phyloP scores from a whole-genome alignment of 2,329 filamentous ascomycete genomes.

The Venturia pyrina region DNA sequence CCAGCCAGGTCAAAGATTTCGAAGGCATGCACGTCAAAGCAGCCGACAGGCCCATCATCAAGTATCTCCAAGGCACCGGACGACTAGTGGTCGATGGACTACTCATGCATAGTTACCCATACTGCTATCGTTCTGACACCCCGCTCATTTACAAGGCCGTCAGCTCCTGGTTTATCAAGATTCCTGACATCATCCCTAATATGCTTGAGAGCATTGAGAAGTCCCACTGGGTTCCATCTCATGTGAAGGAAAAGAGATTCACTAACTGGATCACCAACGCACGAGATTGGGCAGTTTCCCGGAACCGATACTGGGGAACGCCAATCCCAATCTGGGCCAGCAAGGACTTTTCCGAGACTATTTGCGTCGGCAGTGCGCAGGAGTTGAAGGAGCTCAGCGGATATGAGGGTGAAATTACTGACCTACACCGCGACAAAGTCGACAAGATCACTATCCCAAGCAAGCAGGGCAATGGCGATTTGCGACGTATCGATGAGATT shows the following conservation, averaged over 20 bases:
- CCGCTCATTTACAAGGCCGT: constrained; percentile 88
- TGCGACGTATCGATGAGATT: constrained; percentile 75
- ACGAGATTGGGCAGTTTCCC: constrained; percentile 88
- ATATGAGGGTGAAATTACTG: constrained; percentile 70
- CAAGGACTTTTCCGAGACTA: constrained; percentile 74
- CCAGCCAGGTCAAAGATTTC: constrained; percentile 66
- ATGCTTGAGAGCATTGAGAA: constrained; percentile 86
- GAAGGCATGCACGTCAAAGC: constrained; percentile 81
- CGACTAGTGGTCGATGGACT: constrained; percentile 77
- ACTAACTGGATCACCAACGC: constrained; percentile 86
- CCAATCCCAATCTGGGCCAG: constrained; percentile 88
- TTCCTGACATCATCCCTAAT: constrained; percentile 69
- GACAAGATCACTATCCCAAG: constrained; percentile 92
- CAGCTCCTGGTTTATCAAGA: constrained; percentile 89
- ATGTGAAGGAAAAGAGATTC: constrained; percentile 87
- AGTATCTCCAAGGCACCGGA: constrained; percentile 67
- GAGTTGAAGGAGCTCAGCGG: constrained; percentile 81
- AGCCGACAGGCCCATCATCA: constrained; percentile 89
- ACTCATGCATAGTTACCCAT: constrained; percentile 83
- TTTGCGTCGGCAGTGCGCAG: constrained; percentile 75
- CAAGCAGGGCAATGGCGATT: constrained; percentile 72
- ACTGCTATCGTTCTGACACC: constrained; percentile 91
- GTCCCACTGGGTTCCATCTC: constrained; percentile 84
- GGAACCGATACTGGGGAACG: constrained; percentile 93
- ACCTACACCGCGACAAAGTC: constrained; percentile 87